Evolutionary conservation across 202 grass and related monocot genomes (phyloP), one percentile per base, ranked within the genome.

Genomic region (Thinopyrum obtusiflorum): DNA sequence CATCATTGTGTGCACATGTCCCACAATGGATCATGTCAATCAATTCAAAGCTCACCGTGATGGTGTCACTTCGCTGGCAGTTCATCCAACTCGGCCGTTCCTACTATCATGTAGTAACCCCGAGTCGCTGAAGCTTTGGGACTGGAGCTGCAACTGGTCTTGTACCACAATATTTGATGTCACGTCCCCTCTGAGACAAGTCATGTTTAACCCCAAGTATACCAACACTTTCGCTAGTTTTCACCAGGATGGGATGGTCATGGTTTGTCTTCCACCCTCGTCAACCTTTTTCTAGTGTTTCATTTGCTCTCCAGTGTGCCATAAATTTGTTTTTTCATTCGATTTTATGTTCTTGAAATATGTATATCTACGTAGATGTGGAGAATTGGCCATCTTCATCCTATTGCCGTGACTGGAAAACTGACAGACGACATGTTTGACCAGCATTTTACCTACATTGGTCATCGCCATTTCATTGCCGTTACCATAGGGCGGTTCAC

Each of bases 381-480:
- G 61, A 64, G 11, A 27, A 27, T 64, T 28, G 61, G 23, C 11
- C 21, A 27, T 64, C 4, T 5, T 8, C 2, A 64, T 26, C 61
- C 25, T 64, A 28, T 64, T 4, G 10, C 61, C 25, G 28, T 24
- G 23, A 25, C 9, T 9, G 2, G 26, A 62, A 14, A 4, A 55
- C 17, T 20, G 17, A 6, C 1, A 2, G 7, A 0, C 1, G n/a
- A 6, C 15, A 0, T 4, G 15, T 4, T 1, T 55, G 15, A 17
- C 15, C 0, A 55, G 5, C 0, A 18, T 55, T 61, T 61, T 21
- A 25, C 7, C 59, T 61, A 61, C 21, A 61, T 6, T 24, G 59
- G 59, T 24, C 6, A 25, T 61, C 59, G 59, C n/a, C 59, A 61
- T 24, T 61, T 61, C 21, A 25, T 61, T 24, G 59, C n/a, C 11